Base-by-base conservation (phyloP, 164 flowering plant species). In the Litsea cubeba region DNA sequence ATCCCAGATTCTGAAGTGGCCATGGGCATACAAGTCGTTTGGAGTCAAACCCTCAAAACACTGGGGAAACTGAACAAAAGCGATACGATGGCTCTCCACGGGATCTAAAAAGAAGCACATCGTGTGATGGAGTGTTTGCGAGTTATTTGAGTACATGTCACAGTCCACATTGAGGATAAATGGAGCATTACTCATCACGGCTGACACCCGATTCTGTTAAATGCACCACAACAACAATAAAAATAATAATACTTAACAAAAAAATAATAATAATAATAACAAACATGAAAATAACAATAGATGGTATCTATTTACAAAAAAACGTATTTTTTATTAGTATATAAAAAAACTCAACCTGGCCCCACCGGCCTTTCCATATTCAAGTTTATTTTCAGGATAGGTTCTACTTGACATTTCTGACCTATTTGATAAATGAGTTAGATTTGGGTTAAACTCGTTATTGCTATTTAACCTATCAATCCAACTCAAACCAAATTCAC, bases 131-230 rank as follows among this genome's bases (percentile, higher is more conserved):
- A 78, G 79, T 2, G 81, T 62, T 60, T 78, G 72, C 1, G 83
- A 76, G 67, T 81, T 76, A 25, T 81, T 81, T 15, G 81, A 75
- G 77, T 75, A 70, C 81, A 78, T 81, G 73, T 81, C 83, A 58
- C 83, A 81, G 46, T 81, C 83, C 17, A 78, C 81, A 63, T 76
- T 81, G 69, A 78, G 74, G 2, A 81, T 69, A 23, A 81, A 62
- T 28, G 83, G 83, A 20, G 83, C 83, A 62, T 81, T 81, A 62
- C 75, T 78, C 65, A 81, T 78, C 62, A 78, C 20, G 4, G 77
- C 28, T 3, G 81, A 81, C 14, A 81, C 83, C 28, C 81, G 81
- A 30, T 72, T 76, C 81, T 81, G 70, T 18, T 51, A 3, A 12
- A 0, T 30, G 35, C 5, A 1, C 0, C 1, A 40, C 0, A 8